Evolutionary conservation across 2,329 filamentous ascomycete species (phyloP), one percentile per base, ranked within the genome.

Genomic region (Aspergillus niger): DNA sequence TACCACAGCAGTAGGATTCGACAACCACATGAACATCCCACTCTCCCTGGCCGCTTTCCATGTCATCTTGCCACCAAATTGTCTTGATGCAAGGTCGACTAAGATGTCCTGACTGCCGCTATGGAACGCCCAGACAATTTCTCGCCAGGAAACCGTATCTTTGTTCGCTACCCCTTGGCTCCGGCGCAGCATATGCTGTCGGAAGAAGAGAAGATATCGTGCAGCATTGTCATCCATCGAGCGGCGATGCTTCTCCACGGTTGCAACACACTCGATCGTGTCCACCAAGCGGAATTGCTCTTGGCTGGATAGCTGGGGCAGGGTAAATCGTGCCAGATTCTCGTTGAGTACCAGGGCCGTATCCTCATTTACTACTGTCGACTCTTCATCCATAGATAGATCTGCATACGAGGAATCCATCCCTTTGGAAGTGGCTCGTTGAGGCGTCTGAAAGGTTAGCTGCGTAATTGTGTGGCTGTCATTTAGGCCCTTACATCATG

Each of bases 21-120:
- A 86, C 64, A 99, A 83, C 94, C 95, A 99, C 88, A 97, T 94
- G 72, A 97, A 97, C 58, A 98, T 83, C 10, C 95, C 95, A 66
- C 90, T 91, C 72, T 96, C 90, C 50, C 90, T 85, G 1, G 94
- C 95, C 68, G 93, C 85, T 64, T 90, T 85, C 95, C 95, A 99
- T 6, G 89, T 80, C 79, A 98, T 83, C 61, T 86, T 89, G 1
- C 89, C 89, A 64, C 92, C 89, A 67, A 90, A 92, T 69, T 96
- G 91, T 20, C 86, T 82, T 10, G 88, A 87, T 8, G 97, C 89
- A 68, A 97, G 88, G 73, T 97, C 91, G 1, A 90, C 81, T 17
- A 98, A 80, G 41, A 98, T 93, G 72, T 98, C 94, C 75, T 99
- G 95, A 62, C 92, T 80, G 32, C 69, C 74, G 55, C 77, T 79